Evolutionary conservation across 306 rosid species (phyloP), one percentile per base, ranked within the genome.

Genomic region (Malus fusca): DNA sequence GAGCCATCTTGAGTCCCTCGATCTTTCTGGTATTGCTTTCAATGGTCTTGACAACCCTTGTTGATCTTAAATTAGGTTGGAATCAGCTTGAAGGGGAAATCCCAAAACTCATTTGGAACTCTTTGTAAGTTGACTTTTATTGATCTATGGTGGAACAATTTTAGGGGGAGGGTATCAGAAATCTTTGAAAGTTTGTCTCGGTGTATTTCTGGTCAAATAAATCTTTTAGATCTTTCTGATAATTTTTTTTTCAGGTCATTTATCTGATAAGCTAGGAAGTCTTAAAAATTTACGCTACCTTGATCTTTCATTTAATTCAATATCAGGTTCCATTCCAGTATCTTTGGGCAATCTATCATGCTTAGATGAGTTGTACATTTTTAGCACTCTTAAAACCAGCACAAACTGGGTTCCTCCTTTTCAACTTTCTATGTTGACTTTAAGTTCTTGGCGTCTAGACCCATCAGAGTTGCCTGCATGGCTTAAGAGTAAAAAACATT

Each of bases 381-480:
- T 3, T 44, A 44, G 1, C 17, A 44, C 51, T 12, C 51, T 44
- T 12, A 44, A 44, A 44, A 44, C 17, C 2, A 44, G 51, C 15
- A 17, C 51, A 12, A 1, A 44, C 1, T 44, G 51, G 2, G 51
- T 44, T 44, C 2, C 79, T 0, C 77, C 78, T 1, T 78, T 86
- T 74, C 75, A 86, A 51, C 89, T 86, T 28, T 28, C 15, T 11
- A 19, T 8, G 15, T 48, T 81, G 66, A 2, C 0, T 4, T 33
- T 81, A 28, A 80, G 68, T 21, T 79, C 68, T 4, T 87, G 75
- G 31, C 62, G 25, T 21, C 30, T 86, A 48, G 84, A 80, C 4
- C 79, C 81, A 80, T 10, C 22, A 52, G 58, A 69, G 19, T 81
- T 86, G 66, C 87, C 84, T n/a, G 19, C 26, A 53, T 86, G 90